A percentile compares a stretch with the other conserved stretches of the same genome.
phyloP scores from a whole-genome alignment of 1,284 basidiomycete species.

The Rhodotorula sp. region DNA sequence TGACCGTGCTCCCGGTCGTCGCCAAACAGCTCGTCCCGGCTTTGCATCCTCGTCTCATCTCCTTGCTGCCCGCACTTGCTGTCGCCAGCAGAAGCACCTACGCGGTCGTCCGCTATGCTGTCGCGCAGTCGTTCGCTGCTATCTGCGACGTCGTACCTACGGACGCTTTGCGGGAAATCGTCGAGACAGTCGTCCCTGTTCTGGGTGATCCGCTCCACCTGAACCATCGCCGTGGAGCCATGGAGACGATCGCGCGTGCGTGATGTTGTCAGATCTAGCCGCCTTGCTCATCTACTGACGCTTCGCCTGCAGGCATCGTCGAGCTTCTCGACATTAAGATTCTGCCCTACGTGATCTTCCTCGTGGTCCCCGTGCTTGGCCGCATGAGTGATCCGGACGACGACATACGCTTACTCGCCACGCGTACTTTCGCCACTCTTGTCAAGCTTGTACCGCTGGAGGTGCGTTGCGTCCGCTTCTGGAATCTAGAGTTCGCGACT shows the following conservation, averaged over 20 bases:
- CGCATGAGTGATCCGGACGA: slow-evolving; percentile 96
- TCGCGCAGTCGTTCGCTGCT: slow-evolving; percentile 80
- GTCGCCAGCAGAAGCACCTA: slow-evolving; percentile 76
- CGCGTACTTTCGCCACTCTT: slow-evolving; percentile 95
- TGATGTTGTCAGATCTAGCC: slow-evolving; percentile 35
- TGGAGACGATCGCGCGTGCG: slow-evolving; percentile 87
- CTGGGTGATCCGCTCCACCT: slow-evolving; percentile 77
- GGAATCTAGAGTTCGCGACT: background rate
- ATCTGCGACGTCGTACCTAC: slow-evolving; percentile 81
- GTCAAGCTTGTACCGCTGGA: slow-evolving; percentile 99
- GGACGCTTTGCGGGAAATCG: slow-evolving; percentile 81
- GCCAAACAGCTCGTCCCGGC: slow-evolving; percentile 70
- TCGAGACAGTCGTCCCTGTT: slow-evolving; percentile 80
- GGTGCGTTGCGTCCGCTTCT: slow-evolving; percentile 54
- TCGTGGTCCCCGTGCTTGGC: slow-evolving; percentile 93
- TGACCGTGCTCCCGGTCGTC: slow-evolving; percentile 83
- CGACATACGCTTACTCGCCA: slow-evolving; percentile 84
- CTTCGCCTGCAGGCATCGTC: slow-evolving; percentile 69
- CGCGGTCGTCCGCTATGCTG: slow-evolving; percentile 83
- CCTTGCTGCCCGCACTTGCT: slow-evolving; percentile 73
- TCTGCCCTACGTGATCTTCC: slow-evolving; percentile 93
- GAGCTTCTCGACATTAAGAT: slow-evolving; percentile 89
- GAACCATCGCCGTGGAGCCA: slow-evolving; percentile 80
- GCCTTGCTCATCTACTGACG: background rate
- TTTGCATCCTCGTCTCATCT: slow-evolving; percentile 66